Conservation (phyloP, 139 green algal species). For the Closterium sp. region DNA sequence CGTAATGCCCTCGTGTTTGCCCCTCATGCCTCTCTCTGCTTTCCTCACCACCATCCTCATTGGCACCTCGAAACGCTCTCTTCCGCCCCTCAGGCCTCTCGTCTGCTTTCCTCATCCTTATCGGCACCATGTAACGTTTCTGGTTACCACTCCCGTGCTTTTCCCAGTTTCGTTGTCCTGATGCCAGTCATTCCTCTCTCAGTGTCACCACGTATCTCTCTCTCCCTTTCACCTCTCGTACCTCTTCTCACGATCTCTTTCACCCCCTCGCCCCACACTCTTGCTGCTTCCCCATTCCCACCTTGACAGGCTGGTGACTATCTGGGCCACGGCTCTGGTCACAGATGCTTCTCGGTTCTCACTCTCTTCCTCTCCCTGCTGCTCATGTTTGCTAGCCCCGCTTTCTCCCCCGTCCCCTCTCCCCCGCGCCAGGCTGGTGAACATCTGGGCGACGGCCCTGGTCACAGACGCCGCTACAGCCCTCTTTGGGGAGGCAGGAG, state of each 20-base stretch:
- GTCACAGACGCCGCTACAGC: slow-evolving; percentile 50
- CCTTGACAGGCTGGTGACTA: too few relatives aligned
- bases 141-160: neutral
- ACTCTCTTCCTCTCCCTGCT: too few relatives aligned
- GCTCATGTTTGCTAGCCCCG: too few relatives aligned
- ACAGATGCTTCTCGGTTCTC: too few relatives aligned
- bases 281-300: too few relatives aligned
- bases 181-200: too few relatives aligned
- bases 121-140: too few relatives aligned
- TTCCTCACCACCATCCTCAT: neutral
- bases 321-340: too few relatives aligned
- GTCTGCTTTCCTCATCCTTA: neutral
- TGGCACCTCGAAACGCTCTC: slow-evolving; percentile 38
- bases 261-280: neutral
- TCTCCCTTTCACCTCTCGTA: neutral
- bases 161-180: neutral
- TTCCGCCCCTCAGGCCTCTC: neutral
- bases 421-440: slow-evolving; percentile 10
- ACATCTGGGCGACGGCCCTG: slow-evolving; percentile 53
- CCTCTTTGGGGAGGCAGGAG: slow-evolving; percentile 47
- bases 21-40: neutral
- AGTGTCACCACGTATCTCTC: too few relatives aligned
- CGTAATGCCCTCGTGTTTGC: slow-evolving; percentile 18
- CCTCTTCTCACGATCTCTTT: neutral
- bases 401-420: neutral